Evolutionary conservation across 805 yeast species (phyloP), one percentile per base, ranked within the genome.

Genomic region (Yarrowia alimentaria): DNA sequence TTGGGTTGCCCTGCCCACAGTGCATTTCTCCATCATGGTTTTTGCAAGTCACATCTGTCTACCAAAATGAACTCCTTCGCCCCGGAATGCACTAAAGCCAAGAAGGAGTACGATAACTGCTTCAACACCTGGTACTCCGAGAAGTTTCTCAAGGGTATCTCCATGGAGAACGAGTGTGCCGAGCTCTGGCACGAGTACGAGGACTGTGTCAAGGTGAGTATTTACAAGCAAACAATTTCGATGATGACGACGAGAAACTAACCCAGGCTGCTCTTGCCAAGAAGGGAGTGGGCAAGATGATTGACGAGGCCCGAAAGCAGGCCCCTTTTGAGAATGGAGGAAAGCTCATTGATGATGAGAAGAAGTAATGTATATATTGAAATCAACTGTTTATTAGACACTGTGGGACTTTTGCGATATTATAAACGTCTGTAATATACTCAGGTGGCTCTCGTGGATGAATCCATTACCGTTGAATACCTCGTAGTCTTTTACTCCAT

Each of bases 91-190:
- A 87, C 95, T 17, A 85, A 80, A 26, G 77, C 83, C 53, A 93
- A 93, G 68, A 79, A 80, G 59, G 78, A 80, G 61, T 93, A 93
- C 63, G 98, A 93, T 64, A 84, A 81, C 61, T 93, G 99, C 66
- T 93, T 93, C 71, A 90, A 89, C 68, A 77, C 77, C 57, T 90
- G 99, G 99, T 93, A 93, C 65, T 81, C 93, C 5, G 97, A 93
- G 59, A 85, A 47, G 42, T 47, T 47, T 11, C 51, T 47, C 33
- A 47, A 47, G 51, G 51, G 51, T 7, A 12, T n/a, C 4, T 32
- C 51, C 33, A 34, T 47, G 42, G 76, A 83, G 59, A 91, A 91
- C 64, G 97, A 91, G 67, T 93, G 99, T 68, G 83, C 86, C 50
- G 91, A 83, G 22, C 76, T 86, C 24, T 93, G 97, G 96, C 77